Evolutionary conservation across 1,139 yeast genomes (phyloP).

Genomic region (Geotrichum bryndzae): DNA sequence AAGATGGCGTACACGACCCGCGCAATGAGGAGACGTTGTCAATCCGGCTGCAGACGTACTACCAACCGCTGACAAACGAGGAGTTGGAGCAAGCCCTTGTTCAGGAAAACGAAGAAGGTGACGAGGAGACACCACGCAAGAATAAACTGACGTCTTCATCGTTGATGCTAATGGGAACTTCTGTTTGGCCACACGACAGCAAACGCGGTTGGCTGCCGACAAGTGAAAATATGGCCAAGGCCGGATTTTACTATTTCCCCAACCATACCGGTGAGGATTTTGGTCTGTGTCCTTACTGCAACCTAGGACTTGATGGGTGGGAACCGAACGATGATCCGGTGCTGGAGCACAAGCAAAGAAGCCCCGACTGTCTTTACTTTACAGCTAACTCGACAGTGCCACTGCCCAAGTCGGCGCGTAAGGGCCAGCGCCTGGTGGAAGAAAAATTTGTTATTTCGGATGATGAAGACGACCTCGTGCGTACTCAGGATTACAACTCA

Average conservation of each 20-base stretch:
- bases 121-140: neutral
- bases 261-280: conserved; percentile 52
- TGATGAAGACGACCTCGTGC: neutral
- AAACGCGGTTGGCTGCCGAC: conserved; percentile 41
- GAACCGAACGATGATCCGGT: conserved; percentile 60
- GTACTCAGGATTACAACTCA: neutral
- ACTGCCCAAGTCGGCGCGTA: neutral
- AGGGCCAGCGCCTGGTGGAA: neutral
- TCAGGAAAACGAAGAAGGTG: neutral
- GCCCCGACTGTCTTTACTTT: conserved; percentile 48
- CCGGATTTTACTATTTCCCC: conserved; percentile 72
- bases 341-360: conserved; percentile 37
- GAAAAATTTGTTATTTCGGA: neutral
- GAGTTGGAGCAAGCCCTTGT: conserved; percentile 10
- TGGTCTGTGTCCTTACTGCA: conserved; percentile 70
- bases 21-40: conserved; percentile 36
- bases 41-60: conserved; percentile 48
- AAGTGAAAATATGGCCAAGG: conserved; percentile 46
- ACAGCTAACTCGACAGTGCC: conserved; percentile 15
- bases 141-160: neutral
- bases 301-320: conserved; percentile 66
- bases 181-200: conserved; percentile 50
- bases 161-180: conserved; percentile 14
- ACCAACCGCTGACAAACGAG: conserved; percentile 28
- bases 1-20: conserved; percentile 36